Base-by-base conservation (phyloP, 2,329 filamentous ascomycete genomes). In the Sordariomycetes sp. region DNA sequence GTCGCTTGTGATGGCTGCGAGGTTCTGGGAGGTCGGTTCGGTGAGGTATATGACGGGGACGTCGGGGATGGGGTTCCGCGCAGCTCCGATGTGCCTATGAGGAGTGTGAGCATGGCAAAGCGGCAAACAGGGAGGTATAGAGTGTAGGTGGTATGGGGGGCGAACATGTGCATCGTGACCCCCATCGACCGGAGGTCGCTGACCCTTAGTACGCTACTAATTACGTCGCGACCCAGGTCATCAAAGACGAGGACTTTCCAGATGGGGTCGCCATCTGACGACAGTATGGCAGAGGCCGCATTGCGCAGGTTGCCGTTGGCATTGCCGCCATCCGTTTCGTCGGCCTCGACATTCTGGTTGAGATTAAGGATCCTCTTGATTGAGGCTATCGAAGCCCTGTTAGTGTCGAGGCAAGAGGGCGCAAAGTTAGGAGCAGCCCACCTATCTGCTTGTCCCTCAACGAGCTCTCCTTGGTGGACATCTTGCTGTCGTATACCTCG, bases 171-270 rank as follows among this genome's bases (percentile, higher is more conserved):
- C 78, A 96, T 94, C 45, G 90, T 97, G 57, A 97, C 88, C n/a
- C 95, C 94, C 82, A 94, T 90, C 60, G 87, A 82, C 61, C 95
- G 81, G 67, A 99, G 75, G 72, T 99, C 94, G 67, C 90, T 96
- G 61, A 99, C 94, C 59, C 91, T 82, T 62, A 99, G 77, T 2
- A 99, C 91, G 66, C 91, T 96, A 74, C 90, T 96, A 66, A 99
- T 96, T 59, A 99, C 89, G 80, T 97, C 91, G 69, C 91, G 81
- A 53, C 92, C 94, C 3, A 85, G 70, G 64, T 92, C 87, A 71
- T 99, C 95, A 68, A 99, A 97, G 10, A 99, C 90, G 56, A 99
- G 76, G 7, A 97, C 89, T 71, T 97, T 97, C 92, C 92, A 97
- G 74, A 96, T 91, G 1, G 92, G 91, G 65, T 95, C 89, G 61